These are phyloP conservation scores for Scutellaria baicalensis DNA, from an alignment of 257 asterid species.

Conservation along the genomic window DNA sequence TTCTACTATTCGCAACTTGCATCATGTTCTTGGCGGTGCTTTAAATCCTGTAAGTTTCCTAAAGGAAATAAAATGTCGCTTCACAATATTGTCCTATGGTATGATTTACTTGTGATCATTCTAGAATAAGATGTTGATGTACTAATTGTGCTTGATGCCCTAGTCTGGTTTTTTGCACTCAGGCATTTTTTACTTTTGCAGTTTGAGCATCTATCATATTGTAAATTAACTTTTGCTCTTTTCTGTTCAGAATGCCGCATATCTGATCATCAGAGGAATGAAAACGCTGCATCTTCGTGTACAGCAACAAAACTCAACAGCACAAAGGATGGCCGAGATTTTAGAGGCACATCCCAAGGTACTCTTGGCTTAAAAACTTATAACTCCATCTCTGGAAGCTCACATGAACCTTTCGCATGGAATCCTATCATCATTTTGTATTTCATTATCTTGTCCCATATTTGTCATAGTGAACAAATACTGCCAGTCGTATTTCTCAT, in stretches of 20 bases:
- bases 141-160: neutral
- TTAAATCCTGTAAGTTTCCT: conserved; percentile 69
- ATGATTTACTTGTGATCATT: neutral
- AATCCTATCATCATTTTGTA: neutral
- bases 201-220: neutral
- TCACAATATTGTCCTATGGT: neutral
- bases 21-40: conserved; percentile 88
- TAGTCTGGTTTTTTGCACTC: neutral
- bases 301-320: conserved; percentile 94
- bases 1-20: conserved; percentile 68
- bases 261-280: conserved; percentile 92
- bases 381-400: neutral
- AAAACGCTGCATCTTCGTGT: conserved; percentile 97
- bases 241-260: conserved; percentile 73
- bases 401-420: neutral
- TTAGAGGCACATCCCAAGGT: conserved; percentile 99
- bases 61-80: neutral
- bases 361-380: conserved; percentile 1
- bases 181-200: conserved; percentile 1
- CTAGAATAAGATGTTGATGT: neutral
- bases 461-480: neutral
- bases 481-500: neutral
- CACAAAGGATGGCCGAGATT: conserved; percentile 90
- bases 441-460: neutral
- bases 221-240: conserved; percentile 8